Conservation (phyloP, 169 alveolate genomes). For the Theileria equi region DNA sequence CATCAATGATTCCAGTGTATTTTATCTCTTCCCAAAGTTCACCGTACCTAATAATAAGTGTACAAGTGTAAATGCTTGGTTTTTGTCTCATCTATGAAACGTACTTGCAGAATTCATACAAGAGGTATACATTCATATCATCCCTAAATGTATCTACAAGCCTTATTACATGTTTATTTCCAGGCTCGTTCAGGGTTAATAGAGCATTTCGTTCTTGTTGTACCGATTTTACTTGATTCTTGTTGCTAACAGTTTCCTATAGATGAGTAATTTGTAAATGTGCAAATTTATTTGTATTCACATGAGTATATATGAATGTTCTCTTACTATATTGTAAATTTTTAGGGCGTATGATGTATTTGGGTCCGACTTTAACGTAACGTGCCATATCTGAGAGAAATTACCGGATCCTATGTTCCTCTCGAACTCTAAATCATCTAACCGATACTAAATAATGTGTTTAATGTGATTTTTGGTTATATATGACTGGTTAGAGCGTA, state of each 20-base stretch:
- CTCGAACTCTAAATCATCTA: conserved; percentile 75
- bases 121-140: conserved; percentile 67
- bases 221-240: conserved; percentile 63
- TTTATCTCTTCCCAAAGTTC: conserved; percentile 74
- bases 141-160: conserved; percentile 79
- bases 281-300: conserved; percentile 66
- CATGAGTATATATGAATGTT: conserved; percentile 35
- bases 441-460: conserved; percentile 37
- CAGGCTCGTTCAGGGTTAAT: conserved; percentile 71
- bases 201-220: conserved; percentile 73
- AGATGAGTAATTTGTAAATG: background rate
- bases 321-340: conserved; percentile 68
- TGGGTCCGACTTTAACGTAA: conserved; percentile 69
- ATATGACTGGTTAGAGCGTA: background rate
- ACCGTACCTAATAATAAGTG: background rate
- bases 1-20: conserved; percentile 66
- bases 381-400: conserved; percentile 78
- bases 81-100: background rate
- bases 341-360: conserved; percentile 73
- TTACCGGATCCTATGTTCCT: conserved; percentile 78
- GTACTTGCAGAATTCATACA: conserved; percentile 76
- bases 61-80: background rate
- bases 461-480: background rate
- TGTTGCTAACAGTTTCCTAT: conserved; percentile 67
- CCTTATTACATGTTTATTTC: conserved; percentile 75